phyloP scores from a whole-genome alignment of 768 basidiomycete species.

The Boletus reticuloceps region DNA sequence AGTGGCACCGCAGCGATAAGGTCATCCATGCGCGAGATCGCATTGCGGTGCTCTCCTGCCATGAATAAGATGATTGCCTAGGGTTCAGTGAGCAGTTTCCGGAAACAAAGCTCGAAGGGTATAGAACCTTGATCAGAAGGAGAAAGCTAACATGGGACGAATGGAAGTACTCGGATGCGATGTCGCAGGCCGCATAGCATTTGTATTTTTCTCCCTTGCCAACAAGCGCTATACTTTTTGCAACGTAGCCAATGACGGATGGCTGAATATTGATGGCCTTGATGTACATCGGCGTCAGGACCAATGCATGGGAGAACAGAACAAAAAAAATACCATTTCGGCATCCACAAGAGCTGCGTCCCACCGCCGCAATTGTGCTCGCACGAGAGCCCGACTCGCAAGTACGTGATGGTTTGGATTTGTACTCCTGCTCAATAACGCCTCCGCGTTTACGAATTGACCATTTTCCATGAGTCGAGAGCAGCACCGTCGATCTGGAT shows the following conservation, averaged over 20 bases:
- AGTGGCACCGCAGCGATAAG: background rate
- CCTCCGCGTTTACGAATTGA: background rate
- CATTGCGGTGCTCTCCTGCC: background rate
- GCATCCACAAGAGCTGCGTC: background rate
- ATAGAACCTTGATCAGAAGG: background rate
- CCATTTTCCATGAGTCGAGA: background rate
- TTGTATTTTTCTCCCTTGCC: background rate
- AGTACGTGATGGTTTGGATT: background rate
- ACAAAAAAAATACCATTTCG: background rate
- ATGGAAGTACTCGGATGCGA: background rate
- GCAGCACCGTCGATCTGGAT: background rate
- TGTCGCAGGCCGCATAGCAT: background rate
- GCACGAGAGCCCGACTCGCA: background rate
- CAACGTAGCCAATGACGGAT: background rate
- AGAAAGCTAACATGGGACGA: background rate
- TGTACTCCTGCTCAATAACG: background rate
- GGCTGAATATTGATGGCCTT: background rate
- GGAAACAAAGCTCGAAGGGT: too few species aligned
- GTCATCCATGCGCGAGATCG: background rate
- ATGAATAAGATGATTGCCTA: background rate
- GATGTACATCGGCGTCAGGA: background rate
- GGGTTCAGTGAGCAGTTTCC: background rate
- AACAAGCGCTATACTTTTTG: background rate
- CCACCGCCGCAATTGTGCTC: background rate
- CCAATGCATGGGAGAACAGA: background rate